These are phyloP conservation scores for Ormosia semicastrata DNA, from an alignment of 306 rosid species.

Conservation along the genomic window DNA sequence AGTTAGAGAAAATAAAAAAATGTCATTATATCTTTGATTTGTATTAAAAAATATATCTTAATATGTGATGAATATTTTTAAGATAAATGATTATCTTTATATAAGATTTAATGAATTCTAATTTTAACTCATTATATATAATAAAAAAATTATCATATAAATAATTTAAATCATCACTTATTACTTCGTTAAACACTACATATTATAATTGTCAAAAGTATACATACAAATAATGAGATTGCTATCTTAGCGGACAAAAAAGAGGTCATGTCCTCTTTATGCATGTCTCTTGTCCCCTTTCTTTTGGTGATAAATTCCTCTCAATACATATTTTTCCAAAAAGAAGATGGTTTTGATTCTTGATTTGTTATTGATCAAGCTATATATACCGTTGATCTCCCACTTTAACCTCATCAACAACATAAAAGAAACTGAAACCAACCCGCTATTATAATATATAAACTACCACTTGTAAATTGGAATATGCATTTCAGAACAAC, in stretches of 20 bases:
- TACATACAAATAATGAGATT: no score
- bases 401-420: background rate
- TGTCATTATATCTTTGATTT: no score
- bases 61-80: no score
- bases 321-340: background rate
- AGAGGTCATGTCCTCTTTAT: slow-evolving; percentile 6
- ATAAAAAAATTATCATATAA: no score
- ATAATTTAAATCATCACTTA: no score
- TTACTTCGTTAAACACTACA: no score
- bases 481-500: background rate
- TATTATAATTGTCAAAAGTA: no score
- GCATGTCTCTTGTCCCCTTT: slow-evolving; percentile 2
- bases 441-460: background rate
- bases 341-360: background rate
- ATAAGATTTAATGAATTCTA: no score
- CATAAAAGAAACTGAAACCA: background rate
- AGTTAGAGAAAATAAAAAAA: no score
- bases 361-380: background rate
- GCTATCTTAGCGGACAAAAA: background rate
- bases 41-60: no score
- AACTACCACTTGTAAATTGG: background rate
- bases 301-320: background rate
- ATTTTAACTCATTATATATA: no score
- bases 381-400: slow-evolving; percentile 15
- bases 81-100: no score